Percentiles rank a stretch among this genome's conserved stretches.
Conservation (phyloP, 352 stramenopile genomes). For the Blastocystis hominis region DNA sequence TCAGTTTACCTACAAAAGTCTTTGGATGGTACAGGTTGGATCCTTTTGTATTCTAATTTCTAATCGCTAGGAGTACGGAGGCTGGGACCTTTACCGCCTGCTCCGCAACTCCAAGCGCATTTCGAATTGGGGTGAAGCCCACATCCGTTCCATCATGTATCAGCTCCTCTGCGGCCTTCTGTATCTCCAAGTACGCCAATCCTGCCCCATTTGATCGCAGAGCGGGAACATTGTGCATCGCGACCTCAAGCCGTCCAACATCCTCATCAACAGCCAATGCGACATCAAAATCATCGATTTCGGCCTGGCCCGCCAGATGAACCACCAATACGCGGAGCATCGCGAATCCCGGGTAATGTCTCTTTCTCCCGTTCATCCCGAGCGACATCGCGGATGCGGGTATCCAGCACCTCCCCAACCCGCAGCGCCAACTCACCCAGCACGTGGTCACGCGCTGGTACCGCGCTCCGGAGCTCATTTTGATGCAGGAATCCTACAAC, state of each 20-base stretch:
- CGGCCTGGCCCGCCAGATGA: conserved; percentile 78
- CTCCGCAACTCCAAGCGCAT: conserved; percentile 65
- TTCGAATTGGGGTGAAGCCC: conserved; percentile 66
- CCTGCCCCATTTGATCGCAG: conserved; percentile 62
- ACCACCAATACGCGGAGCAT: conserved; percentile 22
- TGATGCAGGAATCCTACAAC: conserved; percentile 79
- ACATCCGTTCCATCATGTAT: conserved; percentile 68
- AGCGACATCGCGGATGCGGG: conserved; percentile 24
- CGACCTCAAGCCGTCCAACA: conserved; percentile 86
- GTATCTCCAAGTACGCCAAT: conserved; percentile 65
- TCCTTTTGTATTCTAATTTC: background rate
- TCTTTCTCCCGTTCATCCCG: background rate
- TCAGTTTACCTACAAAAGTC: conserved; percentile 33
- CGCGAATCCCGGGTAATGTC: background rate
- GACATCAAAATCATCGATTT: conserved; percentile 94
- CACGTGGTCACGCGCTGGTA: conserved; percentile 83
- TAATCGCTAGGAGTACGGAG: conserved; percentile 28
- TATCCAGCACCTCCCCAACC: conserved; percentile 59
- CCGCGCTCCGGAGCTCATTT: conserved; percentile 76
- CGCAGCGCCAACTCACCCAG: conserved; percentile 67
- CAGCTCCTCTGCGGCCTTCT: conserved; percentile 90
- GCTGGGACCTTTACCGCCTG: conserved; percentile 42
- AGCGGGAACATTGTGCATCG: conserved; percentile 79
- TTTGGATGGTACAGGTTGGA: conserved; percentile 41
- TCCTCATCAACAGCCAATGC: conserved; percentile 93